Evolutionary conservation across 164 flowering plant species (phyloP).

Genomic region (Paratinospora sagittata): DNA sequence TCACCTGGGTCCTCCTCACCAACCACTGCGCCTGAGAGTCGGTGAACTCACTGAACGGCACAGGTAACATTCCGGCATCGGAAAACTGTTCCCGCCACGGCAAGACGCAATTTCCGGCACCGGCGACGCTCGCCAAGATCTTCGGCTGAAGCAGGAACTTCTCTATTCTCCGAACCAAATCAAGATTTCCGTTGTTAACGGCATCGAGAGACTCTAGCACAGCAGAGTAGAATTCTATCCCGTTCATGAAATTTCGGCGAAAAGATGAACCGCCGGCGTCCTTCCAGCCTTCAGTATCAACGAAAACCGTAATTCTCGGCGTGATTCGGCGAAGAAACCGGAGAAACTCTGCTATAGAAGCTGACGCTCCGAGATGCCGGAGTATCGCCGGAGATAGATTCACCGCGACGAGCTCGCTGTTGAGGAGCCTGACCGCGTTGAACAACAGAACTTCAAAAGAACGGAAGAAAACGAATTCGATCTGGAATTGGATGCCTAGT

Average conservation of each 20-base stretch:
- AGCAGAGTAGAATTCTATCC: conserved; percentile 64
- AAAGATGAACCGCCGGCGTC: conserved; percentile 42
- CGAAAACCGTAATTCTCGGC: conserved; percentile 53
- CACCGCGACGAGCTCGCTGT: conserved; percentile 57
- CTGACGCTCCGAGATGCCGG: conserved; percentile 33
- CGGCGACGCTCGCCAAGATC: conserved; percentile 42
- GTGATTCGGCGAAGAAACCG: conserved; percentile 44
- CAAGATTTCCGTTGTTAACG: conserved; percentile 29
- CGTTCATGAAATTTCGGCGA: conserved; percentile 40
- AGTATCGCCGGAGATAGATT: conserved; percentile 50
- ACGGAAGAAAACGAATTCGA: conserved; percentile 47
- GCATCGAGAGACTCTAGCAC: conserved; percentile 78
- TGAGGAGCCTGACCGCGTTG: conserved; percentile 46
- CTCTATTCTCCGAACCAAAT: conserved; percentile 60
- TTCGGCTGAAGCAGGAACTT: conserved; percentile 48
- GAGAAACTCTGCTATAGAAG: conserved; percentile 34
- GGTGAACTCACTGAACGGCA: conserved; percentile 64
- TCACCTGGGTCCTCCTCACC: conserved; percentile 49
- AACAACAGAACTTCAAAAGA: conserved; percentile 48
- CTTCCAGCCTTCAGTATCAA: conserved; percentile 51
- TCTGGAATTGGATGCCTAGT: conserved; percentile 45
- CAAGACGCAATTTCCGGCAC: conserved; percentile 29
- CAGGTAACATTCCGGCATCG: conserved; percentile 61
- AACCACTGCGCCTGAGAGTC: conserved; percentile 77
- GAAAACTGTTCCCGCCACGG: conserved; percentile 56